phyloP scores from a whole-genome alignment of 176 grass and related monocot genomes.

The Puya raimondii region DNA sequence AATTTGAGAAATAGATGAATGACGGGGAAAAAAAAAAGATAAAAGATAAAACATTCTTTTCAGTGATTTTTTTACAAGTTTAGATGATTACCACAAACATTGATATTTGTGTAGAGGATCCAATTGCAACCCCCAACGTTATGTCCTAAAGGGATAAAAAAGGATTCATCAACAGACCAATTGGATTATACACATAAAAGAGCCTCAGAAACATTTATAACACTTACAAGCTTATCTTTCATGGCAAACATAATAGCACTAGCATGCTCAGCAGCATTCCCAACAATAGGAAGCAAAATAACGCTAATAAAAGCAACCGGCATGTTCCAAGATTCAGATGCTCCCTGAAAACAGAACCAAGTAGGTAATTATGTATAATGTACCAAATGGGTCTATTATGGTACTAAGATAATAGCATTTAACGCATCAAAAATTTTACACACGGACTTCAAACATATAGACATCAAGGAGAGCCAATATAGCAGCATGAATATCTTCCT shows the following conservation, averaged over 20 bases:
- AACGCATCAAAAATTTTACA: background rate
- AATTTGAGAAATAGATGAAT: too few species aligned
- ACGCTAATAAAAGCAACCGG: conserved; percentile 96
- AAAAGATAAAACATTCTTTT: too few species aligned
- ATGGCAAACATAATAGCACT: conserved; percentile 99
- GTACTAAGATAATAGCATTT: background rate
- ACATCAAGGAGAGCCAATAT: background rate
- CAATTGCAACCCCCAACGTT: conserved; percentile 92
- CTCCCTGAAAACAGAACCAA: conserved; percentile 50
- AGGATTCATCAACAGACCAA: conserved; percentile 21
- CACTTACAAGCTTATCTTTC: conserved; percentile 93
- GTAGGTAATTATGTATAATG: conserved; percentile 17
- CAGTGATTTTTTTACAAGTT: background rate
- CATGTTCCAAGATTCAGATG: conserved; percentile 84
- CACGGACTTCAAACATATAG: background rate
- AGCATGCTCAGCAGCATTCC: conserved; percentile 96
- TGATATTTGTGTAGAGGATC: conserved; percentile 95
- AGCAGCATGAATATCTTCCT: conserved; percentile 1
- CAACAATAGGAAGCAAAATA: conserved; percentile 97
- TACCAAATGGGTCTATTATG: background rate
- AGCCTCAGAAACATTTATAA: conserved; percentile 4
- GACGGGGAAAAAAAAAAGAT: too few species aligned
- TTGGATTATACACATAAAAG: conserved; percentile 5
- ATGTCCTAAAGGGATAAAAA: conserved; percentile 55
- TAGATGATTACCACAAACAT: conserved; percentile 86